phyloP scores from a whole-genome alignment of 176 grass and related monocot species.

The Lolium perenne region DNA sequence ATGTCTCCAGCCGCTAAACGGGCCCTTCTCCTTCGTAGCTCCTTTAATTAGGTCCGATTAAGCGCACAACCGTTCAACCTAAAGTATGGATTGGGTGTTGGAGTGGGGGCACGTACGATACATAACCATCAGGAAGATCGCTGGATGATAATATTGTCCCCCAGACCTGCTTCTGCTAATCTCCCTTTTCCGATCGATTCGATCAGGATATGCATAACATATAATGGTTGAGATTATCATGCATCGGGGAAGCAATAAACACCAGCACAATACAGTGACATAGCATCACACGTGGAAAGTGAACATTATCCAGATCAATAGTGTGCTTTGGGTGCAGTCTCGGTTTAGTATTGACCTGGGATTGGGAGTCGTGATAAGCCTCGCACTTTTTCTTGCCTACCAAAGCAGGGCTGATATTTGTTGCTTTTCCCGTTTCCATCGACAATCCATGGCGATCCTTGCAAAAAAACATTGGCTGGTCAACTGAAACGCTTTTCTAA shows the following conservation, averaged over 20 bases:
- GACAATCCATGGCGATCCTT: no score
- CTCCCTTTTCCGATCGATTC: conserved; percentile 22
- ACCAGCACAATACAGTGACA: not conserved
- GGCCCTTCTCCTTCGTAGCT: not conserved
- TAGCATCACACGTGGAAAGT: conserved; percentile 41
- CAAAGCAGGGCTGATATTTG: no score
- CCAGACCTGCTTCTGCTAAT: not conserved
- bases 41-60: conserved; percentile 29
- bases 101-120: not conserved
- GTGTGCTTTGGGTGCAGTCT: not conserved
- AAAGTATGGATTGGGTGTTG: conserved; percentile 20
- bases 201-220: conserved; percentile 34
- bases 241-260: not conserved
- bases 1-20: not conserved
- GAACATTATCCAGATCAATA: conserved; percentile 9
- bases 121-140: not conserved
- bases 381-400: no score
- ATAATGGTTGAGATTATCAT: conserved; percentile 5
- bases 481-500: no score
- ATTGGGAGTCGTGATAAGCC: not conserved
- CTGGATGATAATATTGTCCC: conserved; percentile 42
- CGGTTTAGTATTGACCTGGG: not conserved
- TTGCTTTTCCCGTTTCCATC: no score
- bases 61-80: conserved; percentile 27
- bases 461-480: no score